Evolutionary conservation across 306 rosid species (phyloP).

Genomic region (Dalbergia oliveri): DNA sequence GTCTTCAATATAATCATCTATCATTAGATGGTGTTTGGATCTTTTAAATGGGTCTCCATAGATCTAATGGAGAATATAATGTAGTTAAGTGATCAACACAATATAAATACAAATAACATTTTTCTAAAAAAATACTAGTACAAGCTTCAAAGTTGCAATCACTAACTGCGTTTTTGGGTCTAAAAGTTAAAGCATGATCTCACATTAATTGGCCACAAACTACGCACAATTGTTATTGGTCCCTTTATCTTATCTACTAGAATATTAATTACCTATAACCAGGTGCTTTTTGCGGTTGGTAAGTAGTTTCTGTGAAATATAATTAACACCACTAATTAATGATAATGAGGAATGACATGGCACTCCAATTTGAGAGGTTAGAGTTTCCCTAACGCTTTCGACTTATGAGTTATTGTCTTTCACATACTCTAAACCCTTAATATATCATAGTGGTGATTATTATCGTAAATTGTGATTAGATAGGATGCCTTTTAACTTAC

Average conservation of each 20-base stretch:
- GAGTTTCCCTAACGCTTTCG: constrained; percentile 9
- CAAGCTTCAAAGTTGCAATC: neutral
- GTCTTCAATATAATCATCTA: too few relatives aligned
- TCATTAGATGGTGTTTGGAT: too few relatives aligned
- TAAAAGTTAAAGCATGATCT: neutral
- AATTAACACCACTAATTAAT: constrained; percentile 48
- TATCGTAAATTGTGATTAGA: constrained; percentile 1
- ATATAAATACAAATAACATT: too few relatives aligned
- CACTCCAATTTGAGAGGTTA: constrained; percentile 56
- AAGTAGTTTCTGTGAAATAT: constrained; percentile 38
- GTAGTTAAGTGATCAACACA: too few relatives aligned
- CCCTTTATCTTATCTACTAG: neutral
- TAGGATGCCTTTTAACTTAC: neutral
- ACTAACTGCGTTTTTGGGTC: neutral
- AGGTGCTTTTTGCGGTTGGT: constrained; percentile 13
- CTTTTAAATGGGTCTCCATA: too few relatives aligned
- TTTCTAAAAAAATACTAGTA: too few relatives aligned
- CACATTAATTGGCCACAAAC: neutral
- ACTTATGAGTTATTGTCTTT: neutral
- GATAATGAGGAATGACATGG: constrained; percentile 45
- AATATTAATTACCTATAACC: constrained; percentile 1
- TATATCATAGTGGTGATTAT: neutral
- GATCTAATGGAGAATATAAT: too few relatives aligned
- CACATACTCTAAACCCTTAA: neutral
- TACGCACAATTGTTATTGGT: constrained; percentile 17